Conservation (phyloP, 441 rosid species). For the Populus hybrid region DNA sequence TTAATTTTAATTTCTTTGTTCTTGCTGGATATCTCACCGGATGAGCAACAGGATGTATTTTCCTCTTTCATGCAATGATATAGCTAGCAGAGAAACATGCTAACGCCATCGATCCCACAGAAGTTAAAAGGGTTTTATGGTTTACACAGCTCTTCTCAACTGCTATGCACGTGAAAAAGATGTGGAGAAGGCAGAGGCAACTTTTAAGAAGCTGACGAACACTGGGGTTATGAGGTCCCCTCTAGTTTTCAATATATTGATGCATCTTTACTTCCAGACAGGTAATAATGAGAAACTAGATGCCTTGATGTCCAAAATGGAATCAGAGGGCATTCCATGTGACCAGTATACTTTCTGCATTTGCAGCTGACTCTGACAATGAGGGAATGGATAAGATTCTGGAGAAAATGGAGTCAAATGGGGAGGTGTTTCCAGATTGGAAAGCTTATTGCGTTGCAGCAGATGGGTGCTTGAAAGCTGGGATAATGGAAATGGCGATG, state of each 20-base stretch:
- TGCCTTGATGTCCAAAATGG: conserved; percentile 8
- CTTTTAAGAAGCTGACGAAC: conserved; percentile 7
- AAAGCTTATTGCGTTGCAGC: background rate
- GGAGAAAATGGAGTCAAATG: conserved; percentile 3
- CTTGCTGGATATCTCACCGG: conserved; percentile 6
- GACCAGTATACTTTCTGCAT: conserved; percentile 8
- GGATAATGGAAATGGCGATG: background rate
- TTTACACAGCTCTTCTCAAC: conserved; percentile 2
- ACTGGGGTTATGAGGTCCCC: background rate
- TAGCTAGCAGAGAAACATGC: background rate
- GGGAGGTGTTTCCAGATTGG: background rate
- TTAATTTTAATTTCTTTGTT: background rate
- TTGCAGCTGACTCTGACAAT: conserved; percentile 14
- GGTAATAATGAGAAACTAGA: conserved; percentile 14
- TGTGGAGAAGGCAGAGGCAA: conserved; percentile 16
- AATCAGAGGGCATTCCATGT: background rate
- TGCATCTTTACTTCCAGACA: background rate
- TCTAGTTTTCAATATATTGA: background rate
- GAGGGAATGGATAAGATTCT: background rate
- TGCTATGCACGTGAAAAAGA: conserved; percentile 13
- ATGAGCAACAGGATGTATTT: conserved; percentile 16
- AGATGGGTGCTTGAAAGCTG: conserved; percentile 3
- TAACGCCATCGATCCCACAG: too few species aligned
- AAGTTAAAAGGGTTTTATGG: background rate
- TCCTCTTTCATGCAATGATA: background rate